These are phyloP conservation scores for Aspergillus novoparasiticus DNA, from an alignment of 2,329 filamentous ascomycete species.

Conservation along the genomic window DNA sequence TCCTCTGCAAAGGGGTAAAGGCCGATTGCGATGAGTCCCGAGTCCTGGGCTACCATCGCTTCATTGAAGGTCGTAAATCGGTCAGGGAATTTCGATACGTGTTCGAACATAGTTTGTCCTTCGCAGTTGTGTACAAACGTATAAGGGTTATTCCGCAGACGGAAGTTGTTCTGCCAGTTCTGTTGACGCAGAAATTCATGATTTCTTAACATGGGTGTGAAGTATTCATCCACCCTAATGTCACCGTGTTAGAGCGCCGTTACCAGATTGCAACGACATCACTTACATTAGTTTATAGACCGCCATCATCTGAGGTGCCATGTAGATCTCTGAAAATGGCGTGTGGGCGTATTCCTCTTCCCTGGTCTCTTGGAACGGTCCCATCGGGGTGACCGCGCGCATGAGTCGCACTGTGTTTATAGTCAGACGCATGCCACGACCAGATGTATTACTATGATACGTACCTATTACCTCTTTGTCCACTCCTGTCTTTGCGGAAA, in stretches of 20 bases:
- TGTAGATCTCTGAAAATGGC: constrained; percentile 20
- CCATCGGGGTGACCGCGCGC: constrained; percentile 19
- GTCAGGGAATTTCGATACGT: constrained; percentile 16
- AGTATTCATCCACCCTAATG: constrained; percentile 18
- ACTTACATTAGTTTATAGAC: constrained; percentile 18
- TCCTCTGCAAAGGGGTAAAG: constrained; percentile 25
- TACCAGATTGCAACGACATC: rapidly evolving
- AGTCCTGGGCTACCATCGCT: constrained; percentile 12
- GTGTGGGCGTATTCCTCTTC: constrained; percentile 25
- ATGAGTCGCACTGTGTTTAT: constrained; percentile 21
- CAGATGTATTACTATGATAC: not conserved
- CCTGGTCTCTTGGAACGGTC: constrained; percentile 22
- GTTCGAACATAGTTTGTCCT: constrained; percentile 23
- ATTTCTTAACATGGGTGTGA: constrained; percentile 13
- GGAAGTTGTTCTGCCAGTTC: constrained; percentile 18
- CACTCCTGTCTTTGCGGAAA: constrained; percentile 13
- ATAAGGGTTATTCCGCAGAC: constrained; percentile 21
- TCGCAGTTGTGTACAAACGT: constrained; percentile 18
- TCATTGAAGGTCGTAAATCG: constrained; percentile 18
- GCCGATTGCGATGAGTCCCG: constrained; percentile 17
- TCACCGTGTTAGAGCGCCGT: not conserved
- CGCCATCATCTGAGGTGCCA: constrained; percentile 17
- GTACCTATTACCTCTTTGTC: constrained; percentile 14
- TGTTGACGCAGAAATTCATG: constrained; percentile 21
- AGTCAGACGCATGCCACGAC: not conserved